Percentiles rank a stretch among this genome's conserved stretches.
phyloP scores from a whole-genome alignment of 331 rosid genomes.

The Telfairia occidentalis region DNA sequence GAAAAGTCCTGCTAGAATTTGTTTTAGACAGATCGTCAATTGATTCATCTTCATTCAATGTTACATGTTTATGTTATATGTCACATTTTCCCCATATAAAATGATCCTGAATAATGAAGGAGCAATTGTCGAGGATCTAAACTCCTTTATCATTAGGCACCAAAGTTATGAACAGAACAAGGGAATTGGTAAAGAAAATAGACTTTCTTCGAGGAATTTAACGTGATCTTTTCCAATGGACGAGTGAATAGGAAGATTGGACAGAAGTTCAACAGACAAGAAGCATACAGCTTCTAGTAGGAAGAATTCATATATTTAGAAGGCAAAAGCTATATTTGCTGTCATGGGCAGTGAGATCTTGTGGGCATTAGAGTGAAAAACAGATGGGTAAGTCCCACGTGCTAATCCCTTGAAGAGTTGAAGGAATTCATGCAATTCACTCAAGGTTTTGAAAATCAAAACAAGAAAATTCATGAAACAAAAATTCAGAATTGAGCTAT shows the following conservation, averaged over 20 bases:
- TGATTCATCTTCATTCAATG: not conserved
- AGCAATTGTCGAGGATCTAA: not conserved
- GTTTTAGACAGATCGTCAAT: not conserved
- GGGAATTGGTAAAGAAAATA: not conserved
- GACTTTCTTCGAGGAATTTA: not conserved
- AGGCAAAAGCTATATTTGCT: not conserved
- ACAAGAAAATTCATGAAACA: not conserved
- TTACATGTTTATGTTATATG: not conserved
- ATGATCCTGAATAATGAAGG: not conserved
- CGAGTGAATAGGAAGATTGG: not conserved
- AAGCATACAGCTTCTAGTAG: not conserved
- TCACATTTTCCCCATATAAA: not conserved
- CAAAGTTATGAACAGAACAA: not conserved
- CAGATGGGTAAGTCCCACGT: not conserved
- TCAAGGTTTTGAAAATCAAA: not conserved
- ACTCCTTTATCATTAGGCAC: not conserved
- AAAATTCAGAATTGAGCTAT: not conserved
- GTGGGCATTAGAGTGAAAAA: not conserved
- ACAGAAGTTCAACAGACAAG: not conserved
- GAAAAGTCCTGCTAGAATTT: not conserved
- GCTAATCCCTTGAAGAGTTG: not conserved
- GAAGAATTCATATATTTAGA: not conserved
- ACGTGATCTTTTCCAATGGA: not conserved
- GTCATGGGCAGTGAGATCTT: not conserved
- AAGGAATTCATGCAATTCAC: not conserved